Percentiles rank a stretch among this genome's conserved stretches.
These are phyloP conservation scores for Chaetomium cochliodes DNA, from an alignment of 495 filamentous ascomycete genomes.

Conservation along the genomic window DNA sequence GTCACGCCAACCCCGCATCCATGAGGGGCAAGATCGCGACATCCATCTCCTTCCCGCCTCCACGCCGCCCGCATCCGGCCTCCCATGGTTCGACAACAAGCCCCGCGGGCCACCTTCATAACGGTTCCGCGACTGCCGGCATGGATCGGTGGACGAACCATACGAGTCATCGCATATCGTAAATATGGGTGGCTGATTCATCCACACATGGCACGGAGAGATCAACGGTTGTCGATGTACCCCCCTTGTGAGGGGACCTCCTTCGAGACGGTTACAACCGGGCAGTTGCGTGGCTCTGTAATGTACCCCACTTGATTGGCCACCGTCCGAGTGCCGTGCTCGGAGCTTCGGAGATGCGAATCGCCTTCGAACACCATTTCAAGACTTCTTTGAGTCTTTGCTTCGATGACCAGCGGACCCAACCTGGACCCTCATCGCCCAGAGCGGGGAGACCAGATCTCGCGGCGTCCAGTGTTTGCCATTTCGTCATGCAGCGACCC, in stretches of 20 bases:
- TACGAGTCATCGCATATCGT: not conserved
- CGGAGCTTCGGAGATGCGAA: conserved; percentile 19
- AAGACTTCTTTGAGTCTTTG: not conserved
- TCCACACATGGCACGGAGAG: not conserved
- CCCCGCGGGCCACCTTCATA: not conserved
- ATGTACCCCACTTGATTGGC: conserved; percentile 11
- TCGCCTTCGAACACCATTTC: not conserved
- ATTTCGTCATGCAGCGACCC: no score
- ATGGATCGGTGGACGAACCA: not conserved
- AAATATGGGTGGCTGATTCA: not conserved
- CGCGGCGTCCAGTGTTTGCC: no score
- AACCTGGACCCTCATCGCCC: no score
- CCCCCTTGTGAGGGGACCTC: not conserved
- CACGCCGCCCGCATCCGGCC: no score
- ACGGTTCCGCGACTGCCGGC: not conserved
- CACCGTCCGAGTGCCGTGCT: not conserved
- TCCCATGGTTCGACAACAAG: conserved; percentile 3
- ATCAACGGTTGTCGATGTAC: not conserved
- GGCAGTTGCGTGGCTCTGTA: conserved; percentile 15
- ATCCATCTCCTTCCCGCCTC: conserved; percentile 4
- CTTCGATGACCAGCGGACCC: not conserved
- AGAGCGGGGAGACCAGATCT: not conserved
- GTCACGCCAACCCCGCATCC: conserved; percentile 17
- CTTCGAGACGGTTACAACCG: conserved; percentile 6
- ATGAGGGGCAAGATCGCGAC: conserved; percentile 19